Evolutionary conservation across 805 yeast genomes (phyloP).

Genomic region (Teunomyces lycoperdinae): DNA sequence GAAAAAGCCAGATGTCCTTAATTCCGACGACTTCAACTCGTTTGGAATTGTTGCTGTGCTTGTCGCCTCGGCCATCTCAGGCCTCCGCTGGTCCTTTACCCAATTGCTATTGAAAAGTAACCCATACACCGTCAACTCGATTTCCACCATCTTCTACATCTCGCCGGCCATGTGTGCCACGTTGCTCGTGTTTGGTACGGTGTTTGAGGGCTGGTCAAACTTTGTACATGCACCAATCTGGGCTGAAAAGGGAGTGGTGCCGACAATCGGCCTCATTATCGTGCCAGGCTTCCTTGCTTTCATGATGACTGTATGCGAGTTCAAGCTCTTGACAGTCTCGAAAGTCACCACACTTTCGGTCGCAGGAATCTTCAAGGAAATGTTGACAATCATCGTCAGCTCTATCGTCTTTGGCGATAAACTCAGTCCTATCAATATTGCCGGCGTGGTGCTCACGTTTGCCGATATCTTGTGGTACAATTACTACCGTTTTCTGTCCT

Average conservation of each 20-base stretch:
- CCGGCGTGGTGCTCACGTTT: constrained; percentile 75
- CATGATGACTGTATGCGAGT: constrained; percentile 86
- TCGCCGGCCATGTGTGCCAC: constrained; percentile 79
- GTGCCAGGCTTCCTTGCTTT: constrained; percentile 88
- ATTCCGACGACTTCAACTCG: constrained; percentile 17
- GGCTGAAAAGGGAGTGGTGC: constrained; percentile 53
- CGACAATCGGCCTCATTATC: constrained; percentile 57
- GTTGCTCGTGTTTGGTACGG: constrained; percentile 58
- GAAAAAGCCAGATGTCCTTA: constrained; percentile 26
- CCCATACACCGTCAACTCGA: constrained; percentile 65
- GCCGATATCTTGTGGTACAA: constrained; percentile 84
- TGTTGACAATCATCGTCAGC: constrained; percentile 75
- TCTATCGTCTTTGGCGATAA: constrained; percentile 70
- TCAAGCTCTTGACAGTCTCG: constrained; percentile 74
- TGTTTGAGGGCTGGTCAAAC: constrained; percentile 63
- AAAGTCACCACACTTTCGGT: constrained; percentile 83
- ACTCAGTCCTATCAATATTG: constrained; percentile 60
- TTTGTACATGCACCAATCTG: constrained; percentile 60
- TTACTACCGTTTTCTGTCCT: constrained; percentile 45
- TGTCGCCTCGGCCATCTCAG: constrained; percentile 76
- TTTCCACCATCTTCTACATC: constrained; percentile 76
- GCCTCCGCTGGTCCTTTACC: constrained; percentile 93
- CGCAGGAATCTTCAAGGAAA: constrained; percentile 91
- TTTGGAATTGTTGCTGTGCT: constrained; percentile 75
- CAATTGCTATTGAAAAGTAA: constrained; percentile 71